Base-by-base conservation (phyloP, 164 flowering plant genomes). In the Vitis riparia region DNA sequence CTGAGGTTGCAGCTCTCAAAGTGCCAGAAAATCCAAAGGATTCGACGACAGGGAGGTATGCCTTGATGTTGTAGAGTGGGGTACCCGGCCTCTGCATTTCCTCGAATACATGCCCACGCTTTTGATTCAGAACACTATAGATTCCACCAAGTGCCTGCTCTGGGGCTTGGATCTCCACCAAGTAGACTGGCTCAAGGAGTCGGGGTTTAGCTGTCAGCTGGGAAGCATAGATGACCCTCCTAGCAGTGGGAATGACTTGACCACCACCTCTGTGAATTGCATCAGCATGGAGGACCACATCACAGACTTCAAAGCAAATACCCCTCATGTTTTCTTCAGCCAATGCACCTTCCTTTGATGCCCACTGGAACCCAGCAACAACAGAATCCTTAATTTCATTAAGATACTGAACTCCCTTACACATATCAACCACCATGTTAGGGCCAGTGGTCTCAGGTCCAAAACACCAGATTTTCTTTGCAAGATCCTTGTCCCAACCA, bases 61-160 rank as follows among this genome's bases (percentile, higher is more conserved):
- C 87, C 76, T 86, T 83, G 74, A 86, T 86, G 73, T 78, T 83
- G 78, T 83, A 83, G 1, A 86, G 82, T 2, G 89, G 89, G 1
- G 89, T 86, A n/a, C 86, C 89, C 0, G 85, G 87, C 82, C 87
- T 84, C 80, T 86, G 87, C 68, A 84, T 63, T 66, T 86, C 89
- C 73, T 86, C 89, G 60, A 86, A 86, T 6, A 86, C 89, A 16
- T 86, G 89, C 2, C 89, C 89, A 55, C 87, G 80, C 69, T 81
- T 86, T 80, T 81, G 83, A 58, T 84, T 84, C 51, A 84, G 83
- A 73, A 86, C 84, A 65, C 84, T 78, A 66, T 82, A 84, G 62
- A 86, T 82, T 30, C 86, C 89, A 59, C 87, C 88, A 49, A 85
- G 87, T 1, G 85, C 87, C 63, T 81, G 84, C 71, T 85, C 88